Evolutionary conservation across 2,329 filamentous ascomycete genomes (phyloP).

Genomic region (Sphaceloma murrayae): DNA sequence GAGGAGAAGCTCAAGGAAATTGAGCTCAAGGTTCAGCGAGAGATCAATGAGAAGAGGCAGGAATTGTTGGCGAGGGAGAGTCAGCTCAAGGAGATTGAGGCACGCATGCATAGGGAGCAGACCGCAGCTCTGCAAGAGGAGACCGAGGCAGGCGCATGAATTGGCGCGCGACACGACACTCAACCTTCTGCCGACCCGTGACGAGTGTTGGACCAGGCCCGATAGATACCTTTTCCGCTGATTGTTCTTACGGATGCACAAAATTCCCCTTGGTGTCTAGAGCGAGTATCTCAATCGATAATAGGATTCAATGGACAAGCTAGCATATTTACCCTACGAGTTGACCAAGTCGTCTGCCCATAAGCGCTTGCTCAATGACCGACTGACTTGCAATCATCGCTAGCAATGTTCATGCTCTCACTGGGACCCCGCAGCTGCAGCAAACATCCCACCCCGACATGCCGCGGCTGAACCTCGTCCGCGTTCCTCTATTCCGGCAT

Average conservation of each 20-base stretch:
- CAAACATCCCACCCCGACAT: too few relatives aligned
- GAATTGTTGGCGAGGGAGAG: slow-evolving; percentile 95
- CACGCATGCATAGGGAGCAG: slow-evolving; percentile 70
- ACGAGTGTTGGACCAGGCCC: slow-evolving; percentile 2
- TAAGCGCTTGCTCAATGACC: background rate
- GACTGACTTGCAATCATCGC: too few relatives aligned
- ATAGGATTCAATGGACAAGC: slow-evolving; percentile 10
- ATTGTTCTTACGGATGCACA: slow-evolving; percentile 8
- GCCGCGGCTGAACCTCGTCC: too few relatives aligned
- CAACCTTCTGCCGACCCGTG: too few relatives aligned
- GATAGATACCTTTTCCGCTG: slow-evolving; percentile 13
- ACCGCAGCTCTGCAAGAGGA: slow-evolving; percentile 20
- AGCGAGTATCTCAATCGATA: slow-evolving; percentile 17
- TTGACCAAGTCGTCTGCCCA: slow-evolving; percentile 1
- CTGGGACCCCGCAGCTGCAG: too few relatives aligned
- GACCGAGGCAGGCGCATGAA: slow-evolving; percentile 18
- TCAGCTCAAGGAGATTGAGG: slow-evolving; percentile 97
- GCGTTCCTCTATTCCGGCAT: too few relatives aligned
- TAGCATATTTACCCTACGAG: too few relatives aligned
- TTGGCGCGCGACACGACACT: too few relatives aligned
- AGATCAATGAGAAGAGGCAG: slow-evolving; percentile 99
- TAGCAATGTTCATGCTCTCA: too few relatives aligned
- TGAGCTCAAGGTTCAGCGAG: slow-evolving; percentile 97
- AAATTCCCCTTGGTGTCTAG: slow-evolving; percentile 13
- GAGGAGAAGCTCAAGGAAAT: slow-evolving; percentile 99